Percentiles rank a stretch among this genome's conserved stretches.
Conservation (phyloP, 1,284 basidiomycete genomes). For the Fomes fomentarius region DNA sequence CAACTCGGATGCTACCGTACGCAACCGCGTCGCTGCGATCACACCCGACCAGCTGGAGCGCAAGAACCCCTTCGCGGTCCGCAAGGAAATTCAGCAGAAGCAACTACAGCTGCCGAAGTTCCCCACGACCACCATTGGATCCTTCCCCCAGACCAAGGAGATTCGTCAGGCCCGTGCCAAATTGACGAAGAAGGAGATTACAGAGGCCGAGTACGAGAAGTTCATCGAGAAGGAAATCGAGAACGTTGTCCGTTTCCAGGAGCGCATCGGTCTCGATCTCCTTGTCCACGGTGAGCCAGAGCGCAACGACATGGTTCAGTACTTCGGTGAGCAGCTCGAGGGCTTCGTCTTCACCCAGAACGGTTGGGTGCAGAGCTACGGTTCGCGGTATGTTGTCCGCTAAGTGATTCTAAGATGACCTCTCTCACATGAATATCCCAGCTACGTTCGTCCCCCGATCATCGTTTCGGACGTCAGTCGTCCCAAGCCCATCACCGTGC, state of each 20-base stretch:
- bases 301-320: conserved; percentile 99
- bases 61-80: conserved; percentile 88
- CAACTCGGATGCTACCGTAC: conserved; percentile 93
- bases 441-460: conserved; percentile 99
- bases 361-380: conserved; percentile 99
- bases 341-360: conserved; percentile 99
- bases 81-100: conserved; percentile 90
- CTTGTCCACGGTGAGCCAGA: conserved; percentile 99
- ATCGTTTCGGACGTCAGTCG: conserved; percentile 98
- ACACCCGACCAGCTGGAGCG: conserved; percentile 89
- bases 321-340: conserved; percentile 97
- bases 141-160: conserved; percentile 99
- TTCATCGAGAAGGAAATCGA: conserved; percentile 99
- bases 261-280: conserved; percentile 94
- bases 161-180: conserved; percentile 96
- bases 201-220: conserved; percentile 89
- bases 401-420: background rate
- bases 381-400: conserved; percentile 65
- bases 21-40: conserved; percentile 94
- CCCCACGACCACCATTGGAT: conserved; percentile 99
- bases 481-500: conserved; percentile 92
- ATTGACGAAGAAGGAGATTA: conserved; percentile 92
- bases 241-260: conserved; percentile 94
- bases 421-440: conserved; percentile 44
- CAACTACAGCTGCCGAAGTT: conserved; percentile 94